phyloP scores from a whole-genome alignment of 2,329 filamentous ascomycete genomes.

The Biscogniauxia mediterranea region DNA sequence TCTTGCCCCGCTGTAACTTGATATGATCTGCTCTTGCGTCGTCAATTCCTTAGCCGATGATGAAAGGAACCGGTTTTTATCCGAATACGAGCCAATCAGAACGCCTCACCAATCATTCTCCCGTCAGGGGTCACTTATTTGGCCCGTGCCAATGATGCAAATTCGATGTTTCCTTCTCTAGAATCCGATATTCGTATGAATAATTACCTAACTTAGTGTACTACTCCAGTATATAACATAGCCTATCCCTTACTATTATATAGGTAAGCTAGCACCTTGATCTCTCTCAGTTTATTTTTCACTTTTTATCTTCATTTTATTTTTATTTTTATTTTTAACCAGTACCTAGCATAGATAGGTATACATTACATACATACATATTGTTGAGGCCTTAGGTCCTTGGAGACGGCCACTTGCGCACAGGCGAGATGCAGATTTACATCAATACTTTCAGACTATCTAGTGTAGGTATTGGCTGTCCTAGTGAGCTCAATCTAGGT shows the following conservation, averaged over 20 bases:
- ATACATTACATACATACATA: too few species aligned
- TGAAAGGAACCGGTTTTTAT: background rate
- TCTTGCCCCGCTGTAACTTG: background rate
- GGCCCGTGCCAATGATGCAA: background rate
- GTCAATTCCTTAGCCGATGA: background rate
- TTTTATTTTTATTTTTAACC: too few species aligned
- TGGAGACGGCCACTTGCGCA: background rate
- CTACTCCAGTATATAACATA: too few species aligned
- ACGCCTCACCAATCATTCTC: background rate
- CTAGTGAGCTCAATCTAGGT: background rate
- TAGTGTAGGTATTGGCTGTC: background rate
- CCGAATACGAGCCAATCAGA: background rate
- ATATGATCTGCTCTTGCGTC: background rate
- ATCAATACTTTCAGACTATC: background rate
- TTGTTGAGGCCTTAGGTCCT: too few species aligned
- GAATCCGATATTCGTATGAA: background rate
- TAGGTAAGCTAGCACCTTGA: too few species aligned
- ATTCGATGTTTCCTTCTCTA: background rate
- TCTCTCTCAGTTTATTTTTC: too few species aligned
- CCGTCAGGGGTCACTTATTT: background rate
- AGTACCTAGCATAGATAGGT: too few species aligned
- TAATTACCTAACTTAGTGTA: background rate
- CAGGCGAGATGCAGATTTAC: background rate
- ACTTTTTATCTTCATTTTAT: too few species aligned
- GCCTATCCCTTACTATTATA: too few species aligned